Conservation (phyloP, 352 stramenopile genomes). For the Aphanomyces invadans region DNA sequence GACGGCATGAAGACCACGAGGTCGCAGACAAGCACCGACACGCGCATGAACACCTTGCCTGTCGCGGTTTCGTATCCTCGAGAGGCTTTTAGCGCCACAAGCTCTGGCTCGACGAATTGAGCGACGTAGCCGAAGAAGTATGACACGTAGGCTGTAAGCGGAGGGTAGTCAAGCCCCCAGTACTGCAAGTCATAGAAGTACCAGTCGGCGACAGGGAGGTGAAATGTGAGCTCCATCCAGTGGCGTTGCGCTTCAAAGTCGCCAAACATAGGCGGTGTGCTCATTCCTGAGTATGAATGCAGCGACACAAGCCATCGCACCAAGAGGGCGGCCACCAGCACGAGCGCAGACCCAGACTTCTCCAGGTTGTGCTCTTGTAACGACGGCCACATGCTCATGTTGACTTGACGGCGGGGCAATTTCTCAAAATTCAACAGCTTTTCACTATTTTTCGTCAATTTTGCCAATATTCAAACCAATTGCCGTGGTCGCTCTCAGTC, state of each 20-base stretch:
- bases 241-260: slow-evolving; percentile 98
- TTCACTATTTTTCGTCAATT: neutral
- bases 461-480: neutral
- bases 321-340: slow-evolving; percentile 50
- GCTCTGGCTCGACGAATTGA: slow-evolving; percentile 65
- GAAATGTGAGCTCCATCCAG: slow-evolving; percentile 98
- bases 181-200: slow-evolving; percentile 95
- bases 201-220: slow-evolving; percentile 91
- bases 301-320: slow-evolving; percentile 71
- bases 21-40: slow-evolving; percentile 90
- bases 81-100: slow-evolving; percentile 74
- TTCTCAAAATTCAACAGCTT: neutral
- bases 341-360: slow-evolving; percentile 35
- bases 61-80: slow-evolving; percentile 78
- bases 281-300: slow-evolving; percentile 74
- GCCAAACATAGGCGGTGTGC: slow-evolving; percentile 82
- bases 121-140: slow-evolving; percentile 74
- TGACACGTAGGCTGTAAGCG: slow-evolving; percentile 89
- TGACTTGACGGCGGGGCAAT: neutral
- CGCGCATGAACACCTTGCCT: slow-evolving; percentile 88
- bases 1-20: slow-evolving; percentile 84
- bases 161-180: slow-evolving; percentile 98
- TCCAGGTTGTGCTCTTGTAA: slow-evolving; percentile 50
- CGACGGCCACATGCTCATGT: slow-evolving; percentile 19
- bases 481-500: too few relatives aligned